Evolutionary conservation across 1,284 basidiomycete species (phyloP).

Genomic region (Apiotrichum porosum): DNA sequence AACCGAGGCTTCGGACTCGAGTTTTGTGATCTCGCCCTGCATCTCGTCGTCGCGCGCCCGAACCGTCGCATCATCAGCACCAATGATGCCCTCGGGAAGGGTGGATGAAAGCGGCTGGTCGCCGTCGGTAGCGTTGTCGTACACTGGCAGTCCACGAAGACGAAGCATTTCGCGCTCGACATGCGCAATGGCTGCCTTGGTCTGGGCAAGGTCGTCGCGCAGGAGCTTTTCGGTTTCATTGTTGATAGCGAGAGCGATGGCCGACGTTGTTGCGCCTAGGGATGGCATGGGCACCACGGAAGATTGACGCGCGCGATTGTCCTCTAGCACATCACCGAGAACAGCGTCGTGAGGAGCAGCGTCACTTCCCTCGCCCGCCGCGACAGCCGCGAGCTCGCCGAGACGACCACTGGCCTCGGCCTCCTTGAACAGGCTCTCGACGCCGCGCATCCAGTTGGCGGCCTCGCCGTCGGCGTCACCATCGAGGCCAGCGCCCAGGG

Average conservation of each 20-base stretch:
- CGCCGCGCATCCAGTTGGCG: slow-evolving; percentile 35
- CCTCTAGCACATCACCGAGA: neutral
- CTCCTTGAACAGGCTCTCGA: slow-evolving; percentile 35
- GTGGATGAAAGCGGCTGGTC: neutral
- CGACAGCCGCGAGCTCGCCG: slow-evolving; percentile 41
- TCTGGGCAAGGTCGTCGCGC: slow-evolving; percentile 34
- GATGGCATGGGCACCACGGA: neutral
- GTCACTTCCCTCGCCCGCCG: slow-evolving; percentile 20
- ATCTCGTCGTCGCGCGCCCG: neutral
- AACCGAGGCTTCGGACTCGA: slow-evolving; percentile 10
- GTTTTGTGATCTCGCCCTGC: slow-evolving; percentile 4
- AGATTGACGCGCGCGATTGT: neutral
- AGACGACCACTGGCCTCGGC: slow-evolving; percentile 32
- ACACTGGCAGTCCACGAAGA: slow-evolving; percentile 5
- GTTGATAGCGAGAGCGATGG: slow-evolving; percentile 32
- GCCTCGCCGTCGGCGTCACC: slow-evolving; percentile 20
- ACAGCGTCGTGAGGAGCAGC: too few species aligned
- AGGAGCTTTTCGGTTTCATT: slow-evolving; percentile 39
- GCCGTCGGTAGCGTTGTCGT: neutral
- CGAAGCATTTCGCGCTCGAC: slow-evolving; percentile 25
- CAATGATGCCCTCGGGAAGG: slow-evolving; percentile 2
- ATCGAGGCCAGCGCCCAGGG: slow-evolving; percentile 22
- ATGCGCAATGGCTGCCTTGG: slow-evolving; percentile 28
- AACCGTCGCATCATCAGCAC: slow-evolving; percentile 9
- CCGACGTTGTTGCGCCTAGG: slow-evolving; percentile 8